These are phyloP conservation scores for Eucalyptus fibrosa DNA, from an alignment of 345 rosid genomes.

Conservation along the genomic window DNA sequence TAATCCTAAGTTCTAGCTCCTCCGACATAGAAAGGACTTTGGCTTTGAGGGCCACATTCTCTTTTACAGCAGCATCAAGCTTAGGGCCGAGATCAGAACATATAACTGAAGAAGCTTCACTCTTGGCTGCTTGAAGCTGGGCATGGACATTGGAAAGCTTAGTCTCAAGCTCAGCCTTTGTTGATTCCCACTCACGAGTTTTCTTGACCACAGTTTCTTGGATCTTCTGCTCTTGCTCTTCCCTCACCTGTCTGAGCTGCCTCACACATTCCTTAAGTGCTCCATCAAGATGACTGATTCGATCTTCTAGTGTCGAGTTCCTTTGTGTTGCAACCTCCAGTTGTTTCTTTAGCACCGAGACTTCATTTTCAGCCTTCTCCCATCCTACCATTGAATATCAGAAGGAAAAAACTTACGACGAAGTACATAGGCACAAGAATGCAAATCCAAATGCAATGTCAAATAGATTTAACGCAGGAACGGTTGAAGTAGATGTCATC, in stretches of 20 bases:
- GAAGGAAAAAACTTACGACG: background rate
- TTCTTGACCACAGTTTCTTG: constrained; percentile 41
- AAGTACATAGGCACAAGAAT: background rate
- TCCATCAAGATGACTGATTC: constrained; percentile 78
- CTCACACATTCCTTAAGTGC: constrained; percentile 94
- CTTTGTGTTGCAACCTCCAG: constrained; percentile 47
- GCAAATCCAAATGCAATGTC: background rate
- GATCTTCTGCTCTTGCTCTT: constrained; percentile 68
- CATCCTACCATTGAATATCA: constrained; percentile 43
- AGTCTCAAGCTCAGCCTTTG: constrained; percentile 36
- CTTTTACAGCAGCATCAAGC: constrained; percentile 49
- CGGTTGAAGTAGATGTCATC: background rate
- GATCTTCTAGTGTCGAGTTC: constrained; percentile 48
- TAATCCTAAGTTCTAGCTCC: constrained; percentile 41
- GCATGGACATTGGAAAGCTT: constrained; percentile 31
- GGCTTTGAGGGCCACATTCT: constrained; percentile 43
- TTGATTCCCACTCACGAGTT: constrained; percentile 47
- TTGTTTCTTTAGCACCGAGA: constrained; percentile 45
- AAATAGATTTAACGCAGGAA: background rate
- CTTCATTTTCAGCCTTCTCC: constrained; percentile 97
- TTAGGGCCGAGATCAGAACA: constrained; percentile 26
- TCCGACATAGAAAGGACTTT: constrained; percentile 38
- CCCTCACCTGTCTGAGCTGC: constrained; percentile 82
- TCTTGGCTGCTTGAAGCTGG: constrained; percentile 19
- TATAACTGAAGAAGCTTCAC: constrained; percentile 8